Base-by-base conservation (phyloP, 495 filamentous ascomycete species). In the Durotheca rogersii region DNA sequence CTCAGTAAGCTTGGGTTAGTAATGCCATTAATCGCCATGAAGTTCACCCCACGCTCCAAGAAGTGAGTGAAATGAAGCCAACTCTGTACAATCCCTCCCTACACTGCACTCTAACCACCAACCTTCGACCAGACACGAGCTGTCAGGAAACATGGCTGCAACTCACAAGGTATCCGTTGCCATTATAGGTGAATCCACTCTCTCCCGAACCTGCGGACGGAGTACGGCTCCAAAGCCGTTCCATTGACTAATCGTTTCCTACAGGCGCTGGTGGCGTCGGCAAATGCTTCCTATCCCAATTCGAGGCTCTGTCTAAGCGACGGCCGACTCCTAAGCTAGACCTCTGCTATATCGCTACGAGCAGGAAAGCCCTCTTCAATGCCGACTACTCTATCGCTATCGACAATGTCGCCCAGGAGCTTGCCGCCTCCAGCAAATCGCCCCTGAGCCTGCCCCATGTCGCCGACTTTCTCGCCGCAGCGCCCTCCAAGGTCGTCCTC, bases 211-310 rank as follows among this genome's bases (percentile, higher is more conserved):
- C 35, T 27, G 1, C 32, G n/a, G n/a, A n/a, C n/a, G n/a, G n/a
- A n/a, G n/a, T n/a, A 41, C 53, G 12, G 21, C n/a, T 6, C 25
- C 30, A 29, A 7, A 23, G 16, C 12, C 11, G 6, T 7, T 23
- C 18, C 51, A 57, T 49, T 55, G 44, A 17, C 50, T 57, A 51
- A 49, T 58, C 27, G 34, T 14, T 35, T 41, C 12, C 12, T 36
- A 47, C 41, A 96, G 93, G 93, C 56, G 87, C 85, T 55, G 93
- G 93, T 59, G 92, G 93, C 43, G 93, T 98, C 42, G 93, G 93
- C 51, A 87, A 88, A 67, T 81, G 82, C 62, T 96, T 97, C 79
- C 83, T 98, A 56, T 71, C 73, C 45, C 93, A 98, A 68, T 82
- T 96, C 47, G 68, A 72, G 46, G 54, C 57, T 12, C 75, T 87